phyloP scores from a whole-genome alignment of 176 grass and related monocot species.

The Eragrostis nindensis region DNA sequence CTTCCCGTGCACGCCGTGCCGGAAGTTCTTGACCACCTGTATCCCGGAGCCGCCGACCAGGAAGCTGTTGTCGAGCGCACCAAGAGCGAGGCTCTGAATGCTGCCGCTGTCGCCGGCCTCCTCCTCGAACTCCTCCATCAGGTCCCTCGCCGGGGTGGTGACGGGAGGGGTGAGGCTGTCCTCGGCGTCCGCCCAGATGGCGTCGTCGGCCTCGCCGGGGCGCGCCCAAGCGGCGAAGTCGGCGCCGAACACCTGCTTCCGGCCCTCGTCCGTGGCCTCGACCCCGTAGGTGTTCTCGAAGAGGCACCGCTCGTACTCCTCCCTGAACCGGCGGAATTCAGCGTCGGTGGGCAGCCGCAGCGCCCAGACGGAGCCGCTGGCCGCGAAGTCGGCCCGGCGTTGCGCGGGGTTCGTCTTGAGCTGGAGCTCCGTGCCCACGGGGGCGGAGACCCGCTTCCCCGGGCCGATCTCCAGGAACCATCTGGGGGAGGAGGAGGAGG shows the following conservation, averaged over 20 bases:
- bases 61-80: conserved; percentile 92
- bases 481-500: conserved; percentile 5
- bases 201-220: conserved; percentile 66
- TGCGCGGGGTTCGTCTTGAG: conserved; percentile 78
- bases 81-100: conserved; percentile 92
- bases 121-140: conserved; percentile 89
- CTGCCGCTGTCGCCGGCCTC: conserved; percentile 50
- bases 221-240: conserved; percentile 87
- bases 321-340: conserved; percentile 71
- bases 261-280: conserved; percentile 76
- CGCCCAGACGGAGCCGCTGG: conserved; percentile 77
- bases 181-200: conserved; percentile 71
- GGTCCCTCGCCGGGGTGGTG: conserved; percentile 40
- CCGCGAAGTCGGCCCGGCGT: conserved; percentile 75
- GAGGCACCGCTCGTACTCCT: conserved; percentile 68
- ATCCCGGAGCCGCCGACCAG: conserved; percentile 74
- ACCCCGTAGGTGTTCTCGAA: conserved; percentile 91
- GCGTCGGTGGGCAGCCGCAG: conserved; percentile 65
- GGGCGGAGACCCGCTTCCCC: conserved; percentile 58
- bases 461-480: conserved; percentile 75
- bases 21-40: conserved; percentile 89
- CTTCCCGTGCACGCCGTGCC: conserved; percentile 84
- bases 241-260: conserved; percentile 72
- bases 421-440: conserved; percentile 63
- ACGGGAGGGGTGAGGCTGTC: conserved; percentile 47